phyloP scores from a whole-genome alignment of 1,284 basidiomycete species.

The Ceratobasidium sp. region DNA sequence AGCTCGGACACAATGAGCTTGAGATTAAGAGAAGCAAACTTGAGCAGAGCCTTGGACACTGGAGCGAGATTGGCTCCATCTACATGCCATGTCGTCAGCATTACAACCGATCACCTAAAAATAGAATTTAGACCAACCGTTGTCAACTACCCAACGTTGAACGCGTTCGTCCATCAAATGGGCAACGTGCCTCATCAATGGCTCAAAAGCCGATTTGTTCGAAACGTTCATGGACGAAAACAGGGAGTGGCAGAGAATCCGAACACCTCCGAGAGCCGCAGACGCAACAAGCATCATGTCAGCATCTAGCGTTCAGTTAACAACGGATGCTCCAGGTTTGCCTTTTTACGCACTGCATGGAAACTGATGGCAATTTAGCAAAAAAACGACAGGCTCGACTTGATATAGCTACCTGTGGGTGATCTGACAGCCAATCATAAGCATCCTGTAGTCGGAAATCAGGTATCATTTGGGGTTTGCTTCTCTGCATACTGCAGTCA shows the following conservation, averaged over 20 bases:
- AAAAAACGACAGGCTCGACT: no score
- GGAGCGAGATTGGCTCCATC: conserved; percentile 20
- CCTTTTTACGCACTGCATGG: conserved; percentile 11
- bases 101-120: neutral
- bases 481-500: conserved; percentile 9
- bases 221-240: conserved; percentile 25
- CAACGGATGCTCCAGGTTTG: neutral
- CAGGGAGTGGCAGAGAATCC: conserved; percentile 29
- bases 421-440: conserved; percentile 8
- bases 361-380: neutral
- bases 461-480: conserved; percentile 30
- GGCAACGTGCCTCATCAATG: conserved; percentile 18
- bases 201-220: conserved; percentile 24
- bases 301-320: conserved; percentile 7
- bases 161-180: conserved; percentile 17
- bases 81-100: neutral
- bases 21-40: conserved; percentile 13
- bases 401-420: conserved; percentile 9
- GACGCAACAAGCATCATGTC: conserved; percentile 23
- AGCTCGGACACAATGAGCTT: conserved; percentile 23
- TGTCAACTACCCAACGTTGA: conserved; percentile 6
- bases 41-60: conserved; percentile 11
- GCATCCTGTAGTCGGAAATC: conserved; percentile 9
- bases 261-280: neutral
- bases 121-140: neutral